Conservation (phyloP, 495 filamentous ascomycete genomes). For the Aspergillus nanangensis region DNA sequence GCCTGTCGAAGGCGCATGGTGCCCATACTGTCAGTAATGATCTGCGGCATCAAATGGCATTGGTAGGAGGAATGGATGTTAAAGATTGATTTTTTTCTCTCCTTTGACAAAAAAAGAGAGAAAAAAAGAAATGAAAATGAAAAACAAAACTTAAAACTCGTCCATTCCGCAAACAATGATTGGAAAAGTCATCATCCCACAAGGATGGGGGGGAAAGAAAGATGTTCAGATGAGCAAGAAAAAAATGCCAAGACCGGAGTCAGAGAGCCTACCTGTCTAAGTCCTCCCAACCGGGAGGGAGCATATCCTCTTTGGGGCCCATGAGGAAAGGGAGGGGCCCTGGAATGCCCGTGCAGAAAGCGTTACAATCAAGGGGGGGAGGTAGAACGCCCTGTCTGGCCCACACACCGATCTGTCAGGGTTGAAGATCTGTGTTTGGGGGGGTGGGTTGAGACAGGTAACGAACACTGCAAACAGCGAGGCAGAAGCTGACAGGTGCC, state of each 20-base stretch:
- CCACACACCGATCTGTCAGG: conserved; percentile 6
- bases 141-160: too few species aligned
- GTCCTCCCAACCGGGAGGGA: conserved; percentile 46
- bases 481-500: conserved; percentile 14
- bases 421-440: conserved; percentile 4
- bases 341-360: conserved; percentile 29
- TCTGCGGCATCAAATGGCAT: not conserved
- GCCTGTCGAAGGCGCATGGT: conserved; percentile 31
- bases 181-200: too few species aligned
- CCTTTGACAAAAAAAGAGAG: too few species aligned
- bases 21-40: conserved; percentile 36
- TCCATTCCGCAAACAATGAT: too few species aligned
- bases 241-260: conserved; percentile 15
- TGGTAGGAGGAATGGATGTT: not conserved
- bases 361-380: conserved; percentile 7
- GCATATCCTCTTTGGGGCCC: conserved; percentile 46
- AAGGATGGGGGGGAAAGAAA: too few species aligned
- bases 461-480: conserved; percentile 19
- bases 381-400: not conserved
- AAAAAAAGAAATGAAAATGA: too few species aligned
- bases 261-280: conserved; percentile 45
- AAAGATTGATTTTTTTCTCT: too few species aligned
- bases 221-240: not conserved
- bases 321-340: conserved; percentile 29
- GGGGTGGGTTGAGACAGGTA: conserved; percentile 4